Evolutionary conservation across 2,329 filamentous ascomycete species (phyloP).

Genomic region (Diaporthe vexans): DNA sequence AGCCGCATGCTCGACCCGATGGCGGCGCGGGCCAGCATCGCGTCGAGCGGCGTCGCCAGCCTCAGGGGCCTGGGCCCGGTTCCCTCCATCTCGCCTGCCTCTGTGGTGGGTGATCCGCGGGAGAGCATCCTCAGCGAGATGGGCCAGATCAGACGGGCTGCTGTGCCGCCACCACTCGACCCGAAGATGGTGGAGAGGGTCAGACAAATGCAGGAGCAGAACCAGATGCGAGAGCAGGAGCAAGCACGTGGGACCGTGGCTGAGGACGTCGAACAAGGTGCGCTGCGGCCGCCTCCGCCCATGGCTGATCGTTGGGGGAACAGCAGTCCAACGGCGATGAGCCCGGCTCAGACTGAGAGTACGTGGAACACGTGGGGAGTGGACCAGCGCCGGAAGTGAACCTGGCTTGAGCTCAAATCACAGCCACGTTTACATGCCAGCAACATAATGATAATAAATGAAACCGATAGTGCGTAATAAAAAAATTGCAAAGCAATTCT

Average conservation of each 20-base stretch:
- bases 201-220: slow-evolving; percentile 1
- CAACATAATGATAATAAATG: background rate
- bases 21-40: slow-evolving; percentile 31
- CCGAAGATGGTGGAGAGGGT: slow-evolving; percentile 22
- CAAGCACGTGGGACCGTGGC: background rate
- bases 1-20: slow-evolving; percentile 36
- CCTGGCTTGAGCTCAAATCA: slow-evolving; percentile 1
- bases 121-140: slow-evolving; percentile 35
- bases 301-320: background rate
- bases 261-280: background rate
- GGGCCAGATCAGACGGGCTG: slow-evolving; percentile 22
- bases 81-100: slow-evolving; percentile 29
- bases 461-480: background rate
- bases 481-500: background rate
- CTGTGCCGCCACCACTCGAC: slow-evolving; percentile 33
- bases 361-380: slow-evolving; percentile 28
- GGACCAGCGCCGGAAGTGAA: slow-evolving; percentile 2
- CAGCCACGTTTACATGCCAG: background rate
- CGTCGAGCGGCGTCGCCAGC: slow-evolving; percentile 15
- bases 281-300: slow-evolving; percentile 24
- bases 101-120: slow-evolving; percentile 16
- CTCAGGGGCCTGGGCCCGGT: slow-evolving; percentile 11
- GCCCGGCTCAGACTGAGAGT: slow-evolving; percentile 19
- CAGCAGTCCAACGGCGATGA: slow-evolving; percentile 16
- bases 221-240: background rate